phyloP scores from a whole-genome alignment of 768 basidiomycete species.

The Rhizopogon rudus region DNA sequence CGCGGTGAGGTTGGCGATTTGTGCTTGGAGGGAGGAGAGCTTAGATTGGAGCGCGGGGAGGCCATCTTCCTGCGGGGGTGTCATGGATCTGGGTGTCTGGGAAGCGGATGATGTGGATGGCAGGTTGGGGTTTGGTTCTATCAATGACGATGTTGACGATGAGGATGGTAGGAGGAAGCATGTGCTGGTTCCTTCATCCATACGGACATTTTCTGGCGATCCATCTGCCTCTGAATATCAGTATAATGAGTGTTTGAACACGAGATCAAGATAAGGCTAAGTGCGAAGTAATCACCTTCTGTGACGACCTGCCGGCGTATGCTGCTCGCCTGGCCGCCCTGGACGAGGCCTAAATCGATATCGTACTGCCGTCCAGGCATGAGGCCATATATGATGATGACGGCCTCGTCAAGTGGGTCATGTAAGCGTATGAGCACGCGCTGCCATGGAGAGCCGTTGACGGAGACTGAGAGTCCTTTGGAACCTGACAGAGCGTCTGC shows the following conservation, averaged over 20 bases:
- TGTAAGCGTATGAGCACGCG: constrained; percentile 75
- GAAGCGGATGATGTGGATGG: constrained; percentile 20
- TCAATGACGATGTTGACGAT: constrained; percentile 26
- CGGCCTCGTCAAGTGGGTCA: constrained; percentile 79
- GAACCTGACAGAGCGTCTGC: constrained; percentile 52
- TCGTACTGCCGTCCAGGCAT: constrained; percentile 89
- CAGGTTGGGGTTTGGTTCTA: constrained; percentile 15
- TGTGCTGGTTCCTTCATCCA: background rate
- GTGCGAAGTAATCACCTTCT: constrained; percentile 37
- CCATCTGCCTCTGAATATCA: background rate
- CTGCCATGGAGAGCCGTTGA: constrained; percentile 77
- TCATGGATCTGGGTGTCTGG: constrained; percentile 14
- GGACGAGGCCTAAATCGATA: constrained; percentile 74
- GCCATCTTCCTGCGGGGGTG: constrained; percentile 59
- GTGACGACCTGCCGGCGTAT: constrained; percentile 59
- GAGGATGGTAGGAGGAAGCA: constrained; percentile 7
- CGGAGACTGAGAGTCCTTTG: constrained; percentile 72
- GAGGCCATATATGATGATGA: constrained; percentile 87
- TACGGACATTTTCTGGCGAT: no score
- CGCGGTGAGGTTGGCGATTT: constrained; percentile 62
- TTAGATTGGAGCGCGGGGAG: constrained; percentile 60
- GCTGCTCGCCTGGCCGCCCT: constrained; percentile 43
- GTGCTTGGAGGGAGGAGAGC: constrained; percentile 53
- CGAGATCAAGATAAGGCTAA: background rate
- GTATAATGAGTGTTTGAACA: background rate